Evolutionary conservation across 352 stramenopile species (phyloP).

Genomic region (Blastocystis sp.): DNA sequence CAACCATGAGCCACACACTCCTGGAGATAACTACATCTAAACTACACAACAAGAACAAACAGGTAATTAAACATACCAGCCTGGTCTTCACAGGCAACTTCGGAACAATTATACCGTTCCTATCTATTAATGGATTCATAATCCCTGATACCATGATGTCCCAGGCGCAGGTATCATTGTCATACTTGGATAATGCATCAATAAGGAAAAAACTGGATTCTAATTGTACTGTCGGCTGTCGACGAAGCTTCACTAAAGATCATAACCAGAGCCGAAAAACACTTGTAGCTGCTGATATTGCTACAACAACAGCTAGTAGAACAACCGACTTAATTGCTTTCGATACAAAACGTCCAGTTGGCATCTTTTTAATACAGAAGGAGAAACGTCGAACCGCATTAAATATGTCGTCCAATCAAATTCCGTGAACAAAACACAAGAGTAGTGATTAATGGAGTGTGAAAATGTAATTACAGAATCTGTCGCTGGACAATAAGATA

Average conservation of each 20-base stretch:
- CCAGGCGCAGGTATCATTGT: constrained; percentile 63
- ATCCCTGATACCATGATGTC: constrained; percentile 18
- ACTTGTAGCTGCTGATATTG: background rate
- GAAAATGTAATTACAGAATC: background rate
- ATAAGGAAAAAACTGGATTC: background rate
- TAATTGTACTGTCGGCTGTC: background rate
- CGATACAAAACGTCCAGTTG: background rate
- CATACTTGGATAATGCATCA: background rate
- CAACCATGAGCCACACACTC: constrained; percentile 40
- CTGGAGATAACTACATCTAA: constrained; percentile 41
- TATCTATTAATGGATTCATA: background rate
- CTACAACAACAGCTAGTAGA: background rate
- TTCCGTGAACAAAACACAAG: background rate
- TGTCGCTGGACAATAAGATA: no score
- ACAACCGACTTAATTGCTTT: background rate
- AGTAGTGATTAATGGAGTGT: background rate
- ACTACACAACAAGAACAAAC: background rate
- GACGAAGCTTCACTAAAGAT: background rate
- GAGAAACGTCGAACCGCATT: background rate
- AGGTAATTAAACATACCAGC: constrained; percentile 65
- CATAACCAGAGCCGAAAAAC: background rate
- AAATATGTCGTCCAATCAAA: background rate
- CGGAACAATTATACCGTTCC: constrained; percentile 49
- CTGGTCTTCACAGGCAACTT: constrained; percentile 49
- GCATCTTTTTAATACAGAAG: background rate